These are phyloP conservation scores for Graphiopsis chlorocephala DNA, from an alignment of 2,329 filamentous ascomycete genomes.

Conservation along the genomic window DNA sequence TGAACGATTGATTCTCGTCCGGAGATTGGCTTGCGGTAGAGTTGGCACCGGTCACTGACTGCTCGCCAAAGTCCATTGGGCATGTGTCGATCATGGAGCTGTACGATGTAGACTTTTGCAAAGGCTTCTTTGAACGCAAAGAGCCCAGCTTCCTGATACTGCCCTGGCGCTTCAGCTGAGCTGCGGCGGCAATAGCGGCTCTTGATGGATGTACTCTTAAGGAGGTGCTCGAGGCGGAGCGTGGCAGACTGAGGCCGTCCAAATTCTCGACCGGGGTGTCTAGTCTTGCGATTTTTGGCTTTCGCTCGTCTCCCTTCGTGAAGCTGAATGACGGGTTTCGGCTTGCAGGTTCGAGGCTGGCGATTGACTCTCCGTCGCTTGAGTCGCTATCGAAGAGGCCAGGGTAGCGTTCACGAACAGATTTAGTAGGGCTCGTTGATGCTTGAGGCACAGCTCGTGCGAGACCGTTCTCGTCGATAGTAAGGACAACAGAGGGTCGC, in stretches of 20 bases:
- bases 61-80: slow-evolving; percentile 27
- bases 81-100: slow-evolving; percentile 29
- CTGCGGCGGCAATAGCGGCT: slow-evolving; percentile 34
- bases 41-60: neutral
- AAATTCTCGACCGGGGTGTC: slow-evolving; percentile 36
- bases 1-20: slow-evolving; percentile 20
- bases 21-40: slow-evolving; percentile 8
- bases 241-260: slow-evolving; percentile 33
- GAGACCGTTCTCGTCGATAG: slow-evolving; percentile 47
- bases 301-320: slow-evolving; percentile 27
- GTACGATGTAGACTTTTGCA: slow-evolving; percentile 7
- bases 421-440: slow-evolving; percentile 35
- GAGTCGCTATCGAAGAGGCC: slow-evolving; percentile 43
- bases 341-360: slow-evolving; percentile 25
- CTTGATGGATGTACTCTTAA: slow-evolving; percentile 34
- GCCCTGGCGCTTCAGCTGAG: slow-evolving; percentile 33
- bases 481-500: slow-evolving; percentile 43
- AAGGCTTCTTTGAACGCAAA: slow-evolving; percentile 15
- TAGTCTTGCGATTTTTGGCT: slow-evolving; percentile 32
- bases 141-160: slow-evolving; percentile 29
- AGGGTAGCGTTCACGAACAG: slow-evolving; percentile 42
- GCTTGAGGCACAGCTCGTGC: slow-evolving; percentile 46
- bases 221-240: slow-evolving; percentile 33
- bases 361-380: slow-evolving; percentile 31
- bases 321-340: slow-evolving; percentile 33